These are phyloP conservation scores for Colletotrichum incanum DNA, from an alignment of 2,329 filamentous ascomycete species.

Conservation along the genomic window DNA sequence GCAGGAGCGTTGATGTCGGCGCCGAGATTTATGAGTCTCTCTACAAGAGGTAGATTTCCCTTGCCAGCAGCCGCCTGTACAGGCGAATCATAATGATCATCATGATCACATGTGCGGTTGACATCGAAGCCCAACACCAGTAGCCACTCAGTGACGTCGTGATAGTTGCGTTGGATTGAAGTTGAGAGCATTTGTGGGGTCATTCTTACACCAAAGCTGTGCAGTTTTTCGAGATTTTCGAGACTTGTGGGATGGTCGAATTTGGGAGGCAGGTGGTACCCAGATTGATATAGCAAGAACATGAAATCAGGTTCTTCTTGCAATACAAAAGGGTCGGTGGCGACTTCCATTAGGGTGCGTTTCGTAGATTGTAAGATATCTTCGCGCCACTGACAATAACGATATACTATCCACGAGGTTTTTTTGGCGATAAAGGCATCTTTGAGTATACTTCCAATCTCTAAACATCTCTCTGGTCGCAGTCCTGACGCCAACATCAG, in stretches of 20 bases:
- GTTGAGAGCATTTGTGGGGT: not conserved
- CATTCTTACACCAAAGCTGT: not conserved
- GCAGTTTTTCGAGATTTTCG: not conserved
- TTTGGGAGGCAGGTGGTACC: not conserved
- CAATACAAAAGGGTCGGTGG: no score
- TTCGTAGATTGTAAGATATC: no score
- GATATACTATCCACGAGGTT: not conserved
- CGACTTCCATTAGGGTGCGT: no score
- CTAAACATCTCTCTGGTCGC: not conserved
- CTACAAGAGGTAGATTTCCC: not conserved
- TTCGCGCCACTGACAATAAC: not conserved
- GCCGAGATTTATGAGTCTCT: not conserved
- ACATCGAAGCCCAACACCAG: not conserved
- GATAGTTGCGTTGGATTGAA: accelerated
- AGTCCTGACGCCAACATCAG: not conserved
- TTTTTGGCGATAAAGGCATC: accelerated
- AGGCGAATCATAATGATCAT: accelerated
- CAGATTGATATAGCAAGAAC: not conserved
- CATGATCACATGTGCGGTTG: not conserved
- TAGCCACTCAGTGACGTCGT: not conserved
- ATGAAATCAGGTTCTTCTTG: not conserved
- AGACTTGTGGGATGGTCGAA: not conserved
- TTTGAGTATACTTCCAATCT: not conserved
- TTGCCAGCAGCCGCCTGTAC: not conserved
- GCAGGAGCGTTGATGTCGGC: not conserved